Percentiles rank a stretch among this genome's conserved stretches.
Evolutionary conservation across 23 red algal species (phyloP).

Genomic region (Gracilaria caudata): DNA sequence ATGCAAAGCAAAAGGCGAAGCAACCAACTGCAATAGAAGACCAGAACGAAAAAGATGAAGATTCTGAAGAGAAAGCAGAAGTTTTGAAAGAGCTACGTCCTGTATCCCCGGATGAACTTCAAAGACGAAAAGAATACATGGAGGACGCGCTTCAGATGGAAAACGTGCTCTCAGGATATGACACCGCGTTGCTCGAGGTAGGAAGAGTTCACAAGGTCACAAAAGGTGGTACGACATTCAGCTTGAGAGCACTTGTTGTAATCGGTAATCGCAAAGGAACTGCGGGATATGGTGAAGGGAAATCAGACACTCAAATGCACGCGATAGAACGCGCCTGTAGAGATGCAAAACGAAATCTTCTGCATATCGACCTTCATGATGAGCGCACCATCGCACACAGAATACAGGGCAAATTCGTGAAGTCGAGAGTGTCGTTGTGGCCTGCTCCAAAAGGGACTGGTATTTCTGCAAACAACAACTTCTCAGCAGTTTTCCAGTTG

Average conservation of each 20-base stretch:
- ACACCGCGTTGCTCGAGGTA: constrained; percentile 88
- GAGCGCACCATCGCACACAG: constrained; percentile 78
- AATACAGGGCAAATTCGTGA: constrained; percentile 62
- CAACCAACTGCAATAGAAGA: not conserved
- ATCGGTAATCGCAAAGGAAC: constrained; percentile 90
- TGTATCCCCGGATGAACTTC: constrained; percentile 48
- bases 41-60: not conserved
- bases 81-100: constrained; percentile 27
- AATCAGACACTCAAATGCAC: constrained; percentile 67
- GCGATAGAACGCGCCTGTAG: constrained; percentile 86
- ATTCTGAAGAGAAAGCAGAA: not conserved
- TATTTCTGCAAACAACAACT: constrained; percentile 81
- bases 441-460: constrained; percentile 75
- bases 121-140: constrained; percentile 46
- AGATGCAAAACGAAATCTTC: constrained; percentile 72
- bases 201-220: constrained; percentile 80
- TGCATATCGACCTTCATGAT: constrained; percentile 63
- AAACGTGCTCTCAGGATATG: constrained; percentile 78
- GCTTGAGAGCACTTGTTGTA: constrained; percentile 73
- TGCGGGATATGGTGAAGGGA: constrained; percentile 88
- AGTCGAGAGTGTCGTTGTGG: constrained; percentile 80
- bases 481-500: constrained; percentile 76
- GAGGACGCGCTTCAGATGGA: constrained; percentile 58
- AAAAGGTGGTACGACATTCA: constrained; percentile 77
- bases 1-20: not conserved